Evolutionary conservation across 139 green algal species (phyloP).

Genomic region (Eudorina sp.): DNA sequence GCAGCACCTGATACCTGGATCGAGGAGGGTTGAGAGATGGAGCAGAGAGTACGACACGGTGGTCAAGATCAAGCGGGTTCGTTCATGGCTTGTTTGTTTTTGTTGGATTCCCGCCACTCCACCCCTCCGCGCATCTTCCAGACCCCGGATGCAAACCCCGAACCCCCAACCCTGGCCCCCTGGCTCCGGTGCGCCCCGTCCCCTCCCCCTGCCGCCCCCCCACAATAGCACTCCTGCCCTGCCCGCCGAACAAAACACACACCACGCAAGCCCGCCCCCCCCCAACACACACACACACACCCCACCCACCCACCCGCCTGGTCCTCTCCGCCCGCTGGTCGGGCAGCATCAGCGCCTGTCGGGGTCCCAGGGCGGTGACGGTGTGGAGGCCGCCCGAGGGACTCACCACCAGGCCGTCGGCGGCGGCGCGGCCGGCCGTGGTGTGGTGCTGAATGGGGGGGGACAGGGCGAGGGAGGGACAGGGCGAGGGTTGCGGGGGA

Average conservation of each 20-base stretch:
- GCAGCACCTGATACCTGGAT: constrained; percentile 37
- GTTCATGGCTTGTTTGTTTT: no score
- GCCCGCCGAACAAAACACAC: no score
- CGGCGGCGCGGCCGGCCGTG: background rate
- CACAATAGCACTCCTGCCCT: no score
- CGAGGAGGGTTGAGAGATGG: background rate
- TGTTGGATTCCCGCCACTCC: no score
- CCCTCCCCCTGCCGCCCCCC: background rate
- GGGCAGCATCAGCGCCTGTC: constrained; percentile 24
- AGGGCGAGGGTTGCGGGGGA: background rate
- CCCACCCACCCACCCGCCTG: background rate
- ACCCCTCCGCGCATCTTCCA: no score
- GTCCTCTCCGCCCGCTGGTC: constrained; percentile 32
- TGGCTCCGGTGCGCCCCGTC: no score
- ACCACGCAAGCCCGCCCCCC: no score
- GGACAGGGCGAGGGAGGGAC: background rate
- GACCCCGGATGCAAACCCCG: no score
- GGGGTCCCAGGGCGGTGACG: background rate
- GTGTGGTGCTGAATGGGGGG: constrained; percentile 37
- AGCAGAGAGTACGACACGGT: background rate
- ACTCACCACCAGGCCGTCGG: background rate
- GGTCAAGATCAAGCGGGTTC: no score
- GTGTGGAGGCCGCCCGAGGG: background rate
- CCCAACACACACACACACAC: no score
- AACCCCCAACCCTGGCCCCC: no score